Evolutionary conservation across 2,329 filamentous ascomycete genomes (phyloP), one percentile per base, ranked within the genome.

Genomic region (Aspergillus amoenus): DNA sequence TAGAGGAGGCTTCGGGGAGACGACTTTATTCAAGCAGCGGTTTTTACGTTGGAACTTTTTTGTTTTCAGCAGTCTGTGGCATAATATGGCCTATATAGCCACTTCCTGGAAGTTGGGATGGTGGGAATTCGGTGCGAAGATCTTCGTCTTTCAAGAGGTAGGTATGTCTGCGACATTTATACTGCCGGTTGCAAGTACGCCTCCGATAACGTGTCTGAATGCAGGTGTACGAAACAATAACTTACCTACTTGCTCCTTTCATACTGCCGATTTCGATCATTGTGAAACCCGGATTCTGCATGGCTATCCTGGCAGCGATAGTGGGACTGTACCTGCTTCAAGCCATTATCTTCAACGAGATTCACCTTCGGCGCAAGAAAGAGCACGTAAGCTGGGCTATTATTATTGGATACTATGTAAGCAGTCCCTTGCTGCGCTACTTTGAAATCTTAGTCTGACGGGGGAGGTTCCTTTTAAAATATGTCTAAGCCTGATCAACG

Each of bases 11-110:
- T 82, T 80, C 53, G 80, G 80, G 9, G 80, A 82, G 63, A 81
- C 79, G 77, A 82, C 79, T 0, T 75, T 82, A n/a, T 81, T 78
- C 66, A 76, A 75, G 57, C 80, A 82, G 63, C 71, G 80, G 2
- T 81, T 82, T 62, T 73, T 73, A 50, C 68, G 79, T 13, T 82
- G 80, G 80, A 82, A 82, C 49, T 82, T 81, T 67, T 82, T 82
- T 68, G 79, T 81, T 52, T 75, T 81, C 2, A 77, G 78, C 41
- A 74, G 79, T 13, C 73, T 82, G 65, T 81, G 71, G 64, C 78
- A 80, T 62, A 78, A 81, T 60, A 66, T 80, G 61, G 62, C 66
- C 4, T 82, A 82, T 53, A 77, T 82, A 17, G 54, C 81, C 1
- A 66, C 66, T 11, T 75, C 70, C 57, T 82, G 80, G 80, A 77